Percentiles rank a stretch among this genome's conserved stretches.
phyloP scores from a whole-genome alignment of 768 basidiomycete genomes.

The Russula virescens region DNA sequence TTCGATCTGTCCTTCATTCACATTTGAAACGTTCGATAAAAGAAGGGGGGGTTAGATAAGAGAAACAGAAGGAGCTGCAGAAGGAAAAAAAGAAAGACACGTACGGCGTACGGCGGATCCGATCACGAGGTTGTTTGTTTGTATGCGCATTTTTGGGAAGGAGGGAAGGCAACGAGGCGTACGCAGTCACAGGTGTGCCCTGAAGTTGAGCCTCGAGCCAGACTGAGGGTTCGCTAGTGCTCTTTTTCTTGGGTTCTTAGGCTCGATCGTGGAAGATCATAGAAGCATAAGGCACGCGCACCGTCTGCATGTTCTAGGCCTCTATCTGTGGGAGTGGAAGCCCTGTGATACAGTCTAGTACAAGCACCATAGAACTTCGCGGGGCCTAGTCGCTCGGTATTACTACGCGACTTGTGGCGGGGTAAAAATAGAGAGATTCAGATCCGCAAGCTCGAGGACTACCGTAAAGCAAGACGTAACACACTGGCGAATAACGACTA shows the following conservation, averaged over 20 bases:
- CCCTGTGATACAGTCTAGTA: too few relatives aligned
- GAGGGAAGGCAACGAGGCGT: conserved; percentile 11
- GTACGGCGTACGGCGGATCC: not conserved
- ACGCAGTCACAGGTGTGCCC: too few relatives aligned
- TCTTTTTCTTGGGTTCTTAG: too few relatives aligned
- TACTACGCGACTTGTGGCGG: too few relatives aligned
- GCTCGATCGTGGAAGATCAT: conserved; percentile 19
- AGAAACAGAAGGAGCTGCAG: not conserved
- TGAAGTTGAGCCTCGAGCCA: conserved; percentile 8
- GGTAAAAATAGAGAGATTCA: too few relatives aligned
- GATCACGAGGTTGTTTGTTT: conserved; percentile 1
- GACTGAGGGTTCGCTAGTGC: not conserved
- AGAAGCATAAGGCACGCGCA: conserved; percentile 12
- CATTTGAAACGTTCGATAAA: not conserved
- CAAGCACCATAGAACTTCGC: too few relatives aligned
- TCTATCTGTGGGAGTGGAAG: not conserved
- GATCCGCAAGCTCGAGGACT: too few relatives aligned
- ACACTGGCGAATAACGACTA: too few relatives aligned
- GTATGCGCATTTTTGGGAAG: not conserved
- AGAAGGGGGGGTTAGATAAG: not conserved
- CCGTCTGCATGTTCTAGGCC: conserved; percentile 11
- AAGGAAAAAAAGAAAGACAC: not conserved
- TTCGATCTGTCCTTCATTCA: not conserved
- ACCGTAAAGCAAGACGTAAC: too few relatives aligned
- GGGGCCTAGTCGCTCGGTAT: too few relatives aligned